Percentiles rank a stretch among this genome's conserved stretches.
Conservation (phyloP, 192 early-diverging fungal genomes). For the Chytriomyces sp. region DNA sequence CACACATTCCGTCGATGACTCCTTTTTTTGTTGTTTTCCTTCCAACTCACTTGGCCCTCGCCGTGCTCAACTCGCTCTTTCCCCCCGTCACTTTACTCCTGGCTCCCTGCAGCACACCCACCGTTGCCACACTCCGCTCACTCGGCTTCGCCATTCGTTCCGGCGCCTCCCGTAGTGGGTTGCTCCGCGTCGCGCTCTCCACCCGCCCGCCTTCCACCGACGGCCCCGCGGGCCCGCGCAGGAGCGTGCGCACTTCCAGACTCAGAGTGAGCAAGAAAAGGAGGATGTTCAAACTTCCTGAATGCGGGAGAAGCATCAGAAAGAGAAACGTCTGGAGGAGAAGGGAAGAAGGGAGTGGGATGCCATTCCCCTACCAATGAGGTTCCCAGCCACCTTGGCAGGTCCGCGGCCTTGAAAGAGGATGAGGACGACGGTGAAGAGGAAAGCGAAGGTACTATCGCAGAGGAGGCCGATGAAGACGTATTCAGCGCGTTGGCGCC, state of each 20-base stretch:
- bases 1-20: too few species aligned
- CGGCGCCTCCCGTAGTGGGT: neutral
- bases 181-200: neutral
- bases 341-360: neutral
- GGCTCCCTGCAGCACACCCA: neutral
- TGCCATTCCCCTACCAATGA: neutral
- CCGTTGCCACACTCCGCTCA: neutral
- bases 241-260: neutral
- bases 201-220: neutral
- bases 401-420: neutral
- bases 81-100: neutral
- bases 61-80: conserved; percentile 2
- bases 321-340: neutral
- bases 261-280: neutral
- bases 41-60: neutral
- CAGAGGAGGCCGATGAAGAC: neutral
- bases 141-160: neutral
- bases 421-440: neutral
- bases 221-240: neutral
- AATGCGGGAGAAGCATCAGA: neutral
- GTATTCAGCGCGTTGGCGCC: neutral
- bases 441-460: neutral
- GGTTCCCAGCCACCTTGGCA: neutral
- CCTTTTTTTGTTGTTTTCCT: too few species aligned
- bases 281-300: too few species aligned